phyloP scores from a whole-genome alignment of 2,329 filamentous ascomycete species.

The Rhynchosporium graminicola region DNA sequence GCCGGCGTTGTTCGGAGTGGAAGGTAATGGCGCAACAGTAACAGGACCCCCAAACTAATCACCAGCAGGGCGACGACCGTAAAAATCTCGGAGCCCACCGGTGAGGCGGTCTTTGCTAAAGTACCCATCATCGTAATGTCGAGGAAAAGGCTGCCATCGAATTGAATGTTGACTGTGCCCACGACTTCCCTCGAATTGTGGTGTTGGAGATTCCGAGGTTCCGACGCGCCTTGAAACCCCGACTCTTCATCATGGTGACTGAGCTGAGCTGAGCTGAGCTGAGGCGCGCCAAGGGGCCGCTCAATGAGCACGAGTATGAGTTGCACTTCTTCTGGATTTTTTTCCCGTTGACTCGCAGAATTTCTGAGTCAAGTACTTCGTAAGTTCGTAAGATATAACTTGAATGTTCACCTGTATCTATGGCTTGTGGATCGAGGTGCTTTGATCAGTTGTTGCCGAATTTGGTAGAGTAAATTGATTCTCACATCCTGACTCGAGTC shows the following conservation, averaged over 20 bases:
- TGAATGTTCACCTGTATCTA: no score
- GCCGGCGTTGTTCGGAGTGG: slow-evolving; percentile 87
- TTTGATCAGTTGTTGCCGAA: no score
- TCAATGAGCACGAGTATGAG: neutral
- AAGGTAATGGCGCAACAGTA: slow-evolving; percentile 86
- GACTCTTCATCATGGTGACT: slow-evolving; percentile 1
- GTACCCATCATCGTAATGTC: slow-evolving; percentile 29
- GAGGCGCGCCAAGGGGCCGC: no score
- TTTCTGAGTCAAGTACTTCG: neutral
- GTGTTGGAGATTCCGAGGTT: neutral
- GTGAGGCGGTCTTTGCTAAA: slow-evolving; percentile 53
- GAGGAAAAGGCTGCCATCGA: slow-evolving; percentile 23
- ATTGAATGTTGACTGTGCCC: neutral
- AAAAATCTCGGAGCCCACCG: slow-evolving; percentile 80
- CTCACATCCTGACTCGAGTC: no score
- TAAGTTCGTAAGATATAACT: neutral
- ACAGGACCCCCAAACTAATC: slow-evolving; percentile 75
- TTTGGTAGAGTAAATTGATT: neutral
- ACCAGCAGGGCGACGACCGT: slow-evolving; percentile 69
- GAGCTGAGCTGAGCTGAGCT: neutral
- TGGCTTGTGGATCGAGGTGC: no score
- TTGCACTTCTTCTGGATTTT: neutral
- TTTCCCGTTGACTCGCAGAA: neutral
- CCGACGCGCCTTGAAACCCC: neutral
- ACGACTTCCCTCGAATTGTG: neutral